A percentile compares a stretch with the other conserved stretches of the same genome.
Conservation (phyloP, 495 filamentous ascomycete species). For the Lichina pygmaea region DNA sequence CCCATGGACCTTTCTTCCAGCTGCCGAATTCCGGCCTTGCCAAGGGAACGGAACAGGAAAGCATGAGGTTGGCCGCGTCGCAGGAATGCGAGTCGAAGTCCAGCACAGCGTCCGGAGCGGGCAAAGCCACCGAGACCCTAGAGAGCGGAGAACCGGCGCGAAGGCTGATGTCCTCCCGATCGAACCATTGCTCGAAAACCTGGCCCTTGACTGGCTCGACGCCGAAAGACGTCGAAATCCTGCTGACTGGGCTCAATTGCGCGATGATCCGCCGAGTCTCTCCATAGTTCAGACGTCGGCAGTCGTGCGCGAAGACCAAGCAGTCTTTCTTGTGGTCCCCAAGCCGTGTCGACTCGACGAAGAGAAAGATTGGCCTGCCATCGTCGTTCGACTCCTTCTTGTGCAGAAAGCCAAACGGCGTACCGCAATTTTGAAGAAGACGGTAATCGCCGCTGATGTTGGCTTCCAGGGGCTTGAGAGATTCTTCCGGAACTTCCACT, state of each 20-base stretch:
- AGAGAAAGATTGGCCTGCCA: constrained; percentile 25
- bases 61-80: constrained; percentile 7
- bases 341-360: constrained; percentile 29
- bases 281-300: constrained; percentile 22
- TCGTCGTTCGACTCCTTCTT: constrained; percentile 7
- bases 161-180: constrained; percentile 4
- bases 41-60: constrained; percentile 10
- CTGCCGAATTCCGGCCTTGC: not conserved
- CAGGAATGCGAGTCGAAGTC: constrained; percentile 2
- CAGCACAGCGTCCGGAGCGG: not conserved
- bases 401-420: constrained; percentile 30
- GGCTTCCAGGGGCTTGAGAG: constrained; percentile 11
- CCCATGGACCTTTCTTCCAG: constrained; percentile 11
- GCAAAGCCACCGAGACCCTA: not conserved
- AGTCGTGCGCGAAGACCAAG: constrained; percentile 36
- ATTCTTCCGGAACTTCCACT: constrained; percentile 10
- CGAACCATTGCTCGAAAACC: constrained; percentile 11
- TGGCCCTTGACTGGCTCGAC: not conserved
- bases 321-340: constrained; percentile 21
- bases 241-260: constrained; percentile 7
- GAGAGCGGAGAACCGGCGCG: not conserved
- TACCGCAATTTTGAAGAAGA: constrained; percentile 36
- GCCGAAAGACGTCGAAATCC: constrained; percentile 1
- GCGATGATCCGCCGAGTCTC: constrained; percentile 23
- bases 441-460: constrained; percentile 29